Base-by-base conservation (phyloP, 495 filamentous ascomycete species). In the Penicillium taxi region DNA sequence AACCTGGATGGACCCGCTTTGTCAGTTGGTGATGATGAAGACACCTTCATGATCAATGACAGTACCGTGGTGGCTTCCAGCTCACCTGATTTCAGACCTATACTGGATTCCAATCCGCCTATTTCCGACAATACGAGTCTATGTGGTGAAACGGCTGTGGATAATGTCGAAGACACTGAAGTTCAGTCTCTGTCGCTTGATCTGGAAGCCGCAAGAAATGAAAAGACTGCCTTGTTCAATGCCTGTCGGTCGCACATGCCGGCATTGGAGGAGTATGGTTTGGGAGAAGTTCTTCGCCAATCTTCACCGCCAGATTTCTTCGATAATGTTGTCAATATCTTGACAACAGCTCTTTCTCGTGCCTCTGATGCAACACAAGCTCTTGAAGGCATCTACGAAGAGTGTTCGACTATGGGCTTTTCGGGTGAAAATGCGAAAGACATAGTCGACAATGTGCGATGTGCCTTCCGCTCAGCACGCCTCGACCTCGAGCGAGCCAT, bases 401-500 rank as follows among this genome's bases (percentile, higher is more conserved):
- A 68, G 28, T 59, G 82, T 20, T 58, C 46, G 3, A 47, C 34
- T 8, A 58, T 83, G 0, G 80, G 80, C 1, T 85, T 85, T 41
- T 47, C 61, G 0, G 72, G 74, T 7, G 29, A 46, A 0, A 61
- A 61, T 40, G 55, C 63, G 0, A 45, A 65, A 12, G 73, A 74
- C n/a, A 65, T 72, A 16, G 45, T 85, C 5, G 30, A 56, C 0
- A 62, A 71, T 1, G 69, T 85, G 14, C 61, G 61, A 12, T 23
- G 49, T 11, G 56, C 66, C 15, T 77, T 86, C 55, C 74, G 80
- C n/a, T 45, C 69, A n/a, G 80, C 81, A 3, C 73, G 81, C 3
- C 62, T 86, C 1, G 72, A 80, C 17, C 66, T 86, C 5, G 82
- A 86, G 43, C 74, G 76, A 45, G 58, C 80, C 2, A 66, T 77